Evolutionary conservation across 495 filamentous ascomycete genomes (phyloP), one percentile per base, ranked within the genome.

Genomic region (Hypoxylon crocopeplum): DNA sequence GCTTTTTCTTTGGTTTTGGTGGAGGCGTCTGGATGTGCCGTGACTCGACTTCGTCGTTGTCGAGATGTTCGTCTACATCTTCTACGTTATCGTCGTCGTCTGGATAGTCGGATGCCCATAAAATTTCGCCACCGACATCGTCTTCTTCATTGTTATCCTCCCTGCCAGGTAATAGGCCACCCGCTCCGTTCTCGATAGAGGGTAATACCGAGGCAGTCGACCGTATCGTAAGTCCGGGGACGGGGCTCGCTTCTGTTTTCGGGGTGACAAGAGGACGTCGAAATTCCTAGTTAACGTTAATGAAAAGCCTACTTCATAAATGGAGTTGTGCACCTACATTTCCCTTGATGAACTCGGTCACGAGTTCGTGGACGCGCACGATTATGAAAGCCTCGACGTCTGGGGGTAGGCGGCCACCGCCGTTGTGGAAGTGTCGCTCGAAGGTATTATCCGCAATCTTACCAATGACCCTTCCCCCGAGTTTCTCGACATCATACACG

Each of bases 401-500:
- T 2, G 50, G 38, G 36, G 50, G 29, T 15, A 70, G 24, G 7
- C 55, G 56, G 3, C 66, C 60, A 11, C 59, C 57, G 21, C 50
- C 48, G n/a, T 60, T 13, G 7, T 44, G 32, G 22, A 65, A 67
- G 21, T 61, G 53, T 3, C 27, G 58, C 22, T 71, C 57, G 41
- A 69, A 65, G 13, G 65, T 41, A 5, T 42, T 33, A 37, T 62
- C 48, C 5, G 64, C 59, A 7, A 67, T 47, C n/a, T 17, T 64
- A 8, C 55, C 27, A 20, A 68, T 61, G 10, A 70, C 47, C 16
- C n/a, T 60, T 7, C 47, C 48, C 0, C 68, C 68, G 2, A 72
- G 59, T 20, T 44, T 60, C 30, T 71, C 66, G 2, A 70, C 29
- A 36, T 67, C 48, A 37, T 63, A 72, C 3, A 63, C 12, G 5